Conservation (phyloP, 1,284 basidiomycete genomes). For the Ceratobasidium sp. region DNA sequence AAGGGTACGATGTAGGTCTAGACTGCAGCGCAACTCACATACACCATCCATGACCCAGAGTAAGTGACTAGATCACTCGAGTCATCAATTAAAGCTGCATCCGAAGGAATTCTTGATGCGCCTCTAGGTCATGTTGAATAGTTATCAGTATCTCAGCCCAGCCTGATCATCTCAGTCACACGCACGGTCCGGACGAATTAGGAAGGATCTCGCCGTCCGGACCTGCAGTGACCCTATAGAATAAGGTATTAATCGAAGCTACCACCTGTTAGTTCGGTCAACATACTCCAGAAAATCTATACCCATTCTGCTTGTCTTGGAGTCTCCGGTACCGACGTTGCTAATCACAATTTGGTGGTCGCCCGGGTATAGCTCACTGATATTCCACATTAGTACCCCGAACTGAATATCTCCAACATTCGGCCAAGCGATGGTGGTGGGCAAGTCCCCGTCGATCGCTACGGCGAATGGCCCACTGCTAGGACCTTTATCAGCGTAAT, state of each 20-base stretch:
- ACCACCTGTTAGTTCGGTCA: background rate
- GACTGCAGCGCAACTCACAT: background rate
- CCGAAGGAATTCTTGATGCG: background rate
- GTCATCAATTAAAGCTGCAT: constrained; percentile 14
- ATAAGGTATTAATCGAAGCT: background rate
- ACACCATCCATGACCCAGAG: background rate
- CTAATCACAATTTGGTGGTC: constrained; percentile 23
- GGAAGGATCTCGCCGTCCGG: background rate
- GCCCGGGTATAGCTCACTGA: background rate
- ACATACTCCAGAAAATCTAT: background rate
- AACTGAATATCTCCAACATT: background rate
- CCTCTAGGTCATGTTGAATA: background rate
- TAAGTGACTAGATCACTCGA: background rate
- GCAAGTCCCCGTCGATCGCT: background rate
- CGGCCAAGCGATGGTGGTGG: background rate
- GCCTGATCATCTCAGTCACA: background rate
- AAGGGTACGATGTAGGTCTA: background rate
- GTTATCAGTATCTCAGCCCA: background rate
- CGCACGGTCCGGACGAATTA: constrained; percentile 1
- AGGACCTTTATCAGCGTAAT: constrained; percentile 1
- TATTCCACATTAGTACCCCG: background rate
- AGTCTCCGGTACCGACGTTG: background rate
- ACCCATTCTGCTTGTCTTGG: background rate
- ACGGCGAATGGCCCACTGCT: background rate
- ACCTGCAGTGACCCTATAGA: background rate